These are phyloP conservation scores for Penicillium nucicola DNA, from an alignment of 495 filamentous ascomycete species.

Conservation along the genomic window DNA sequence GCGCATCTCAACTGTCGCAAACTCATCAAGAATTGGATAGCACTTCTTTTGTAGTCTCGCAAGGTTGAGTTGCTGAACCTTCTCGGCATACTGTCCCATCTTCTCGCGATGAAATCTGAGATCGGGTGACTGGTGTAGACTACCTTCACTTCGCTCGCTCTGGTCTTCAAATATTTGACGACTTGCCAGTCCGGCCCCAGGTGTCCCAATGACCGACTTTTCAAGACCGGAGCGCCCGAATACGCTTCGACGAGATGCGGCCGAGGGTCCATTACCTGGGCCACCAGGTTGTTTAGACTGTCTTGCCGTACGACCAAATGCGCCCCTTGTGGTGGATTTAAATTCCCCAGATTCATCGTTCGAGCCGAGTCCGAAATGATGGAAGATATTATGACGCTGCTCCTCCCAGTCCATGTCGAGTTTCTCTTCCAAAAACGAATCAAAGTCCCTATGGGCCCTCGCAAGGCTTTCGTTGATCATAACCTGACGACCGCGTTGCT, in stretches of 20 bases:
- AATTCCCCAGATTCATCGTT: constrained; percentile 48
- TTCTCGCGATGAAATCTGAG: constrained; percentile 75
- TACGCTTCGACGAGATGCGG: constrained; percentile 52
- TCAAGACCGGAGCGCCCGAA: constrained; percentile 72
- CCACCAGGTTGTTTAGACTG: constrained; percentile 33
- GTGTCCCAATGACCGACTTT: constrained; percentile 80
- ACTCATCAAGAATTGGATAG: constrained; percentile 68
- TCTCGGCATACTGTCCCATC: constrained; percentile 71
- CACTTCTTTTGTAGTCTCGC: constrained; percentile 60
- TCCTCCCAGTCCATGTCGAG: constrained; percentile 93
- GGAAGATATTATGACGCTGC: constrained; percentile 86
- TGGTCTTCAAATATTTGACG: constrained; percentile 65
- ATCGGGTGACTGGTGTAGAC: constrained; percentile 51
- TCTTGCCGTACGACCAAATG: constrained; percentile 59
- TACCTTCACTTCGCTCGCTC: constrained; percentile 47
- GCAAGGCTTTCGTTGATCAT: constrained; percentile 87
- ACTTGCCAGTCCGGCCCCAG: constrained; percentile 53
- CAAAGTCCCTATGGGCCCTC: constrained; percentile 84
- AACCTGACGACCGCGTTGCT: constrained; percentile 84
- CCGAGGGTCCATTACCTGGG: constrained; percentile 28
- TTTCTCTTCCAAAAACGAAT: constrained; percentile 88
- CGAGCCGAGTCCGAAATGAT: constrained; percentile 87
- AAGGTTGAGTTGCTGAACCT: constrained; percentile 72
- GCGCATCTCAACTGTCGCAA: constrained; percentile 66
- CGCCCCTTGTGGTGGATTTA: constrained; percentile 38